Conservation (phyloP, 495 filamentous ascomycete species). For the Lepidopterella palustris region DNA sequence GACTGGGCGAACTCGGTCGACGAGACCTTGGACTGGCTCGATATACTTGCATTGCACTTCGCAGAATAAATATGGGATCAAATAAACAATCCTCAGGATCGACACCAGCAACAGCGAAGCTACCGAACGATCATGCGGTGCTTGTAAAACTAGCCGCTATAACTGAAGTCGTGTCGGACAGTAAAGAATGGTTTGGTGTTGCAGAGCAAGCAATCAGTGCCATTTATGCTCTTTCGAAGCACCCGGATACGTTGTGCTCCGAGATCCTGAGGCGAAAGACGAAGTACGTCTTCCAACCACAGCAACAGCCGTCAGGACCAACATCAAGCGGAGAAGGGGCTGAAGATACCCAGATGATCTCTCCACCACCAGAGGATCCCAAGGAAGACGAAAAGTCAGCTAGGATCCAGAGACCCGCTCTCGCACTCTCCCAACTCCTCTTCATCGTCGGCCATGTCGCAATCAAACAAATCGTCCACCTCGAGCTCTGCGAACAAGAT, state of each 20-base stretch:
- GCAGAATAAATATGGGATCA: slow-evolving; percentile 75
- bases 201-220: slow-evolving; percentile 95
- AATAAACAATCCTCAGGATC: slow-evolving; percentile 42
- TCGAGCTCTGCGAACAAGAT: slow-evolving; percentile 94
- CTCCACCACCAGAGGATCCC: slow-evolving; percentile 33
- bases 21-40: slow-evolving; percentile 82
- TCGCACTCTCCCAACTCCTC: slow-evolving; percentile 80
- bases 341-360: slow-evolving; percentile 36
- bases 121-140: slow-evolving; percentile 88
- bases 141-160: slow-evolving; percentile 73
- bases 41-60: slow-evolving; percentile 88
- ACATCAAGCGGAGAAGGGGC: slow-evolving; percentile 35
- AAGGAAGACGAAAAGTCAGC: slow-evolving; percentile 38
- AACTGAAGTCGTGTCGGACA: slow-evolving; percentile 74
- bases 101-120: slow-evolving; percentile 57
- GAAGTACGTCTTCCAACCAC: slow-evolving; percentile 60
- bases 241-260: slow-evolving; percentile 89
- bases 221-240: slow-evolving; percentile 90
- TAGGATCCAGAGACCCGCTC: slow-evolving; percentile 40
- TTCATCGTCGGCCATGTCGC: slow-evolving; percentile 96
- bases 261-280: slow-evolving; percentile 87
- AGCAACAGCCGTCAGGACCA: slow-evolving; percentile 12
- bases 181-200: slow-evolving; percentile 94
- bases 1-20: slow-evolving; percentile 72
- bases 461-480: slow-evolving; percentile 98